Base-by-base conservation (phyloP, 768 basidiomycete species). In the Hemileccinum impolitum region DNA sequence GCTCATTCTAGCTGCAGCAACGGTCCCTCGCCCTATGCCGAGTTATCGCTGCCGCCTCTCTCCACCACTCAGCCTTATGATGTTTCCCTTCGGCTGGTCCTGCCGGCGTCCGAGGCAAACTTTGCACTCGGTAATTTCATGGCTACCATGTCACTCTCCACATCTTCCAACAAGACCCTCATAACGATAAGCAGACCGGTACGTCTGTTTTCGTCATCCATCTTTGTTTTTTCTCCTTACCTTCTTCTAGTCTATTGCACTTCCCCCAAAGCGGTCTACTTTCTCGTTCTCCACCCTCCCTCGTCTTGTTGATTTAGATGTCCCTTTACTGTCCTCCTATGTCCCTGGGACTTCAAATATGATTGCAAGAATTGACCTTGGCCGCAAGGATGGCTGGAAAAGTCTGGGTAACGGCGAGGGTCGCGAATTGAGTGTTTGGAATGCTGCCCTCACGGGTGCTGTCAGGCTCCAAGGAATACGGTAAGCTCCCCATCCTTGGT, bases 81-180 rank as follows among this genome's bases (percentile, higher is more conserved):
- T 54, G 71, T 93, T 43, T 82, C 81, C 38, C 67, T 92, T 14
- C 77, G 80, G 45, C 71, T 93, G 14, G 65, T 71, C 25, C 72
- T 92, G 7, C 90, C 90, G 11, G 72, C 79, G 4, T 77, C 77
- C 15, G 80, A 83, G 50, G 66, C 82, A 18, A 92, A 90, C 68
- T 71, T 79, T 57, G 82, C 73, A 4, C 79, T 93, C 3, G 90
- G 90, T 36, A 93, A 93, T 64, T 93, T 92, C 66, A 93, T 93
- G 90, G 72, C 81, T 5, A 77, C 73, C 38, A 62, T 92, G 31
- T 81, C 76, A 1, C 67, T 93, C 23, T 72, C 70, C 3, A 82
- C 83, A 0, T 56, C 72, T 25, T 73, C 75, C 15, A 90, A 90
- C 64, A 78, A 75, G 58, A 85, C 87, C 6, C 68, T 93, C 21